Evolutionary conservation across 2,329 filamentous ascomycete genomes (phyloP), one percentile per base, ranked within the genome.

Genomic region (Talaromyces sp.): DNA sequence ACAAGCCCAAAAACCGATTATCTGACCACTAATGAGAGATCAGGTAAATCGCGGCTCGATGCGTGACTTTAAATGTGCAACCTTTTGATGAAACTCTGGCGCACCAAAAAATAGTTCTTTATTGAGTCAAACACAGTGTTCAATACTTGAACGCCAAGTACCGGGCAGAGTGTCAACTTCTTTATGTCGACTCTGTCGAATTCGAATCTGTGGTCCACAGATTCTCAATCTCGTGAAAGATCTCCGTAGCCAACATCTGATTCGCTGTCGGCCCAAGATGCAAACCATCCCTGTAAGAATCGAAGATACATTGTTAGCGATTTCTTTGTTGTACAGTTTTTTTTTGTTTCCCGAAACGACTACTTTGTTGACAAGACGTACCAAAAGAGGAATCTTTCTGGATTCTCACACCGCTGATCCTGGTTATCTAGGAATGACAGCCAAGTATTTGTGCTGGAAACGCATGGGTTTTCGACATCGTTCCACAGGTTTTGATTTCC

Each of bases 351-450:
- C 56, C 19, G 16, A 43, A 50, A 10, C 24, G 57, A 39, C 45
- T 45, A 64, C 24, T 65, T 65, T 64, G 37, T 60, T 39, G 52
- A 65, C 24, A 45, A 60, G 19, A 65, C 74, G 73, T 71, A 79
- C 79, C 78, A 78, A 69, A 80, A 79, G 43, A 79, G 70, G 69
- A 75, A 78, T 64, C 75, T 77, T 33, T 77, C 72, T 33, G 78
- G 76, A 61, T 73, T 66, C 60, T 72, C 72, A 70, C 78, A 79
- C 66, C 66, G 69, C 58, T 70, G 70, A 60, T 69, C 43, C 33
- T 62, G 33, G 52, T 54, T 41, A 16, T 22, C 52, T 2, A 58
- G 33, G 64, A 65, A 72, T 73, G 47, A 41, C 71, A 66, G 73
- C 70, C 70, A 67, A 67, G 65, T 71, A 68, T 65, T 70, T 63